A percentile compares a stretch with the other conserved stretches of the same genome.
These are phyloP conservation scores for Epichloe scottii DNA, from an alignment of 2,329 filamentous ascomycete genomes.

Conservation along the genomic window DNA sequence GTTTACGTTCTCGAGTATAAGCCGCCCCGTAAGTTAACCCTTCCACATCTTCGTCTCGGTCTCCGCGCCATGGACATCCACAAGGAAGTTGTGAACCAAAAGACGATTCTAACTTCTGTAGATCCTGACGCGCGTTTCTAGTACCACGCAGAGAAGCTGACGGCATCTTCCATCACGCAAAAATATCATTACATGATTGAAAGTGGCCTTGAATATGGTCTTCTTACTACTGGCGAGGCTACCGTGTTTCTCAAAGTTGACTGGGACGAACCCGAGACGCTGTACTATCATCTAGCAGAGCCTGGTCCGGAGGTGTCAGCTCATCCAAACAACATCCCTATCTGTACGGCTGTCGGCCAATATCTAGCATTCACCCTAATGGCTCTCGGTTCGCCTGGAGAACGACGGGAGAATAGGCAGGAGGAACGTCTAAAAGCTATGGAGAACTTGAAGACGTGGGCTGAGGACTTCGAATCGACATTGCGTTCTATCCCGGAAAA, in stretches of 20 bases:
- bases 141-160: conserved; percentile 24
- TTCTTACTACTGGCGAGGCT: conserved; percentile 30
- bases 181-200: conserved; percentile 38
- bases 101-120: conserved; percentile 14
- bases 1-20: conserved; percentile 31
- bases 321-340: conserved; percentile 9
- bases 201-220: conserved; percentile 29
- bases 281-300: conserved; percentile 21
- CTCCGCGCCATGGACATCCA: conserved; percentile 29
- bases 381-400: conserved; percentile 11
- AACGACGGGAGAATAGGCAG: background rate
- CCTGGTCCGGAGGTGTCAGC: conserved; percentile 14
- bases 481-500: no score
- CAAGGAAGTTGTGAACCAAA: conserved; percentile 21
- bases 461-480: no score
- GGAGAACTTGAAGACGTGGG: no score
- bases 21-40: conserved; percentile 31
- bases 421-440: no score
- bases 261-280: conserved; percentile 13
- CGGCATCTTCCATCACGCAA: conserved; percentile 31
- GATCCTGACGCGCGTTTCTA: conserved; percentile 20
- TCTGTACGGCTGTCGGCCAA: conserved; percentile 17
- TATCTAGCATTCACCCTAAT: conserved; percentile 17
- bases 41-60: conserved; percentile 26
- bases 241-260: conserved; percentile 30